Evolutionary conservation across 225 moss, liverwort and hornwort species (phyloP).

Genomic region (Takakia lepidozioides): DNA sequence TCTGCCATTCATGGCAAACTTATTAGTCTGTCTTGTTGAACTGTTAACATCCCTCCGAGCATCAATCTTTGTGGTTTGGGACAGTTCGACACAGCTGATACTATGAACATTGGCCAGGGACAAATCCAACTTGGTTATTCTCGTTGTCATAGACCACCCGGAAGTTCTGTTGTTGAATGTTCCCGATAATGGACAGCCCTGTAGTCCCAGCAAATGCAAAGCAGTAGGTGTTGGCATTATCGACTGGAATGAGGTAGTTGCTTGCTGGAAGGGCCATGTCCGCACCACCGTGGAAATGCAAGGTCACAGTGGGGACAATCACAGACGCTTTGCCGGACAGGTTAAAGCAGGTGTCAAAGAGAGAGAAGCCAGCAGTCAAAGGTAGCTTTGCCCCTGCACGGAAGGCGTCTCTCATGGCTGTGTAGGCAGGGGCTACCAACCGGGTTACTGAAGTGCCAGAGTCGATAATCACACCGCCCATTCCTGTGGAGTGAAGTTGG

Average conservation of each 20-base stretch:
- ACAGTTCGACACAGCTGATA: too few species aligned
- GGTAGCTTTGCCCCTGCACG: conserved; percentile 24
- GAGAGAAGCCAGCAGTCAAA: conserved; percentile 36
- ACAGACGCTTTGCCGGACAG: conserved; percentile 28
- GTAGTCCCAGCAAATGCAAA: conserved; percentile 40
- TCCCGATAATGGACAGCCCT: conserved; percentile 49
- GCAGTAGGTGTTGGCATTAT: conserved; percentile 42
- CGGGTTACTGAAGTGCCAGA: conserved; percentile 53
- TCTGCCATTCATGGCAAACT: too few species aligned
- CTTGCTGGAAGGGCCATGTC: conserved; percentile 31
- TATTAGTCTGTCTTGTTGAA: too few species aligned
- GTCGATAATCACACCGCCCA: conserved; percentile 53
- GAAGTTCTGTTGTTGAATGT: conserved; percentile 52
- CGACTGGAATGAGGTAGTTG: conserved; percentile 48
- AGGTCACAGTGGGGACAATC: conserved; percentile 36
- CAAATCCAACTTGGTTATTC: conserved; percentile 37
- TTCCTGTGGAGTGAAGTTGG: conserved; percentile 31
- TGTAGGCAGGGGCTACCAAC: conserved; percentile 31
- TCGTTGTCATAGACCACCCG: conserved; percentile 49
- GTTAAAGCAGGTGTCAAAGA: conserved; percentile 52
- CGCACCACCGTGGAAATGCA: conserved; percentile 37
- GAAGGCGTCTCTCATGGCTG: conserved; percentile 41
- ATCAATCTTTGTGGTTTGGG: too few species aligned
- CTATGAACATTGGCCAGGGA: conserved; percentile 27
- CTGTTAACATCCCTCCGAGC: too few species aligned